Percentiles rank a stretch among this genome's conserved stretches.
These are phyloP conservation scores for Lasiosphaeria ovina DNA, from an alignment of 495 filamentous ascomycete genomes.

Conservation along the genomic window DNA sequence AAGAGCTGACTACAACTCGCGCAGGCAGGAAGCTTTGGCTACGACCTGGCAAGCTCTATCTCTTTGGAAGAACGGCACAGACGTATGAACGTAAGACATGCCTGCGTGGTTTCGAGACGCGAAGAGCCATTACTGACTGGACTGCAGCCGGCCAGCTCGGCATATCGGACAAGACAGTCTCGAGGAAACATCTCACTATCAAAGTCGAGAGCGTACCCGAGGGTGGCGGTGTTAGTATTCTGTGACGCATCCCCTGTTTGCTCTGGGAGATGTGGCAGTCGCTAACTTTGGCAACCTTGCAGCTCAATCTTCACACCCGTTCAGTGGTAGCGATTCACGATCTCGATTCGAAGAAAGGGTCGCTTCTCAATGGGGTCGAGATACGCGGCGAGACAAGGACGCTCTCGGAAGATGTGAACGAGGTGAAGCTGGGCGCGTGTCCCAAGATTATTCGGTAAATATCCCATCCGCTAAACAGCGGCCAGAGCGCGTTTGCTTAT, in stretches of 20 bases:
- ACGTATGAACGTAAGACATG: constrained; percentile 43
- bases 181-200: constrained; percentile 84
- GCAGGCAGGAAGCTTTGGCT: constrained; percentile 76
- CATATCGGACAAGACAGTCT: constrained; percentile 73
- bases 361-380: constrained; percentile 67
- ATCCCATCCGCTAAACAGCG: neutral
- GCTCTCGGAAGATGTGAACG: constrained; percentile 57
- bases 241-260: neutral
- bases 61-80: constrained; percentile 63
- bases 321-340: constrained; percentile 66
- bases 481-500: constrained; percentile 4
- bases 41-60: constrained; percentile 75
- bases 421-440: constrained; percentile 65
- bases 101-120: neutral
- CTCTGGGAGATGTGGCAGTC: neutral
- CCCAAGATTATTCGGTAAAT: constrained; percentile 51
- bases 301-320: constrained; percentile 60
- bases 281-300: constrained; percentile 8
- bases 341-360: constrained; percentile 75
- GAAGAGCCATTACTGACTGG: constrained; percentile 18
- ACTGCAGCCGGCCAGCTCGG: constrained; percentile 51
- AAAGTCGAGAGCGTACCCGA: constrained; percentile 62
- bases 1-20: neutral
- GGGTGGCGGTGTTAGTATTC: constrained; percentile 56
- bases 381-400: constrained; percentile 56